Conservation (phyloP, 2,329 filamentous ascomycete species). For the Blastomyces percursus region DNA sequence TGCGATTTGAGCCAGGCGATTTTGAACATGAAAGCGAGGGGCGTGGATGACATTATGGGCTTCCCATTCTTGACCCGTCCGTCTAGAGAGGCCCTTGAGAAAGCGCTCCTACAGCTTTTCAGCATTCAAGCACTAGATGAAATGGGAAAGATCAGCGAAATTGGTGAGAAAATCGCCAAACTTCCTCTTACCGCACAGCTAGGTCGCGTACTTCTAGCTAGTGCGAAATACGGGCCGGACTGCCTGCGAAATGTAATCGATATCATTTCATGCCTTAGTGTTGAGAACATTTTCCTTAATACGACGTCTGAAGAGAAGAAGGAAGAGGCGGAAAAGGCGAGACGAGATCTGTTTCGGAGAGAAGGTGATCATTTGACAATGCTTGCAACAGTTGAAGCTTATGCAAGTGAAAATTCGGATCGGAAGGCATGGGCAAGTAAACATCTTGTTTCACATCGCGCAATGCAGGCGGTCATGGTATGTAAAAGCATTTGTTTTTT, state of each 20-base stretch:
- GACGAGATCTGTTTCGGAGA: conserved; percentile 46
- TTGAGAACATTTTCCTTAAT: conserved; percentile 53
- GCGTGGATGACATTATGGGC: conserved; percentile 65
- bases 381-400: conserved; percentile 49
- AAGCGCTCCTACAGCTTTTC: conserved; percentile 69
- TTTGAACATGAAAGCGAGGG: conserved; percentile 85
- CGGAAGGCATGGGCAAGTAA: conserved; percentile 50
- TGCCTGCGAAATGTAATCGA: conserved; percentile 79
- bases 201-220: conserved; percentile 71
- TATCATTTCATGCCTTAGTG: conserved; percentile 57
- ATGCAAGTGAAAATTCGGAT: conserved; percentile 47
- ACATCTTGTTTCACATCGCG: conserved; percentile 50
- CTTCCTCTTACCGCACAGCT: conserved; percentile 74
- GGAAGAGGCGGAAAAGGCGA: conserved; percentile 46
- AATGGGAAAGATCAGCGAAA: conserved; percentile 59
- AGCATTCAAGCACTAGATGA: conserved; percentile 65
- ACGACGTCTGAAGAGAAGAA: conserved; percentile 49
- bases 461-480: conserved; percentile 55
- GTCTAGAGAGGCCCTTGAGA: conserved; percentile 63
- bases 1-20: conserved; percentile 80
- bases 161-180: conserved; percentile 65
- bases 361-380: conserved; percentile 56
- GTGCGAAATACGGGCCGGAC: conserved; percentile 56
- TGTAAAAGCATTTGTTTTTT: conserved; percentile 3
- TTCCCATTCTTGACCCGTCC: conserved; percentile 84